Conservation (phyloP, 2,329 filamentous ascomycete species). For the Curvularia verruculosa region DNA sequence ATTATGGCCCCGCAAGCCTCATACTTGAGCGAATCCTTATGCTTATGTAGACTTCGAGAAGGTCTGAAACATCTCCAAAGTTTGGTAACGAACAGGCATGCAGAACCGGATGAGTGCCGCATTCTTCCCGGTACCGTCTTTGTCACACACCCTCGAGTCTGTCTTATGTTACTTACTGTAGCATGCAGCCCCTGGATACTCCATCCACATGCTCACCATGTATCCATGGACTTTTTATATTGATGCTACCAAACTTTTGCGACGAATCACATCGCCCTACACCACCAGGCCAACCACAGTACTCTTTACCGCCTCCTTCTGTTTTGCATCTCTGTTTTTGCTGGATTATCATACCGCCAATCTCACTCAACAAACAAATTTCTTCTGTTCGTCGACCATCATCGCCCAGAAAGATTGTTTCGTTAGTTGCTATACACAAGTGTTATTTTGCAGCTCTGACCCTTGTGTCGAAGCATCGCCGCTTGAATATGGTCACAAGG, state of each 20-base stretch:
- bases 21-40: constrained; percentile 18
- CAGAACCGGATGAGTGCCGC: too few relatives aligned
- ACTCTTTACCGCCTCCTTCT: neutral
- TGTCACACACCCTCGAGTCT: neutral
- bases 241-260: constrained; percentile 9
- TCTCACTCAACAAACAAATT: accelerated
- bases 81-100: neutral
- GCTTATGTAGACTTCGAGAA: constrained; percentile 20
- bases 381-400: neutral
- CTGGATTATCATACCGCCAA: neutral
- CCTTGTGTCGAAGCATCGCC: neutral
- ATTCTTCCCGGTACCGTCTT: neutral
- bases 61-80: neutral
- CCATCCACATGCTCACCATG: neutral
- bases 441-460: neutral
- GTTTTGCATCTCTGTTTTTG: neutral
- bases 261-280: neutral
- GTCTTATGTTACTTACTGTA: neutral
- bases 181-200: neutral
- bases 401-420: neutral
- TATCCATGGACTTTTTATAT: constrained; percentile 9
- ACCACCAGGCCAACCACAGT: neutral
- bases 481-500: neutral
- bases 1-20: constrained; percentile 17
- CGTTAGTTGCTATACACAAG: neutral